Percentiles rank a stretch among this genome's conserved stretches.
phyloP scores from a whole-genome alignment of 352 stramenopile genomes.

The Phytophthora idaei region DNA sequence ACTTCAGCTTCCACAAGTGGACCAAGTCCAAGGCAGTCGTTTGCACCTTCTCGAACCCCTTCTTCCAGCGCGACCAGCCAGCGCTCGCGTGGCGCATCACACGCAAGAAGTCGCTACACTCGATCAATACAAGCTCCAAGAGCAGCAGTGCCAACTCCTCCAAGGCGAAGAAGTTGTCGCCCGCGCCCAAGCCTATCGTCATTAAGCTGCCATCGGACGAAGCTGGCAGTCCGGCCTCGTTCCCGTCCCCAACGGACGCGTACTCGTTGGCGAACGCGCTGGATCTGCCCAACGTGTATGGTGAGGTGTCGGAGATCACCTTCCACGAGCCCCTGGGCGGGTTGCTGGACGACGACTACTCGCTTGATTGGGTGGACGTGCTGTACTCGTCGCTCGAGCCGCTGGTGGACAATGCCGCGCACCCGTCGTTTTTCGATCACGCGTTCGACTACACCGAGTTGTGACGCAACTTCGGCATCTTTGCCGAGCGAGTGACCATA shows the following conservation, averaged over 20 bases:
- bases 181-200: slow-evolving; percentile 25
- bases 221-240: slow-evolving; percentile 8
- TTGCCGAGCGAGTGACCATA: neutral
- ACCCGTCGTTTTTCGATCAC: slow-evolving; percentile 36
- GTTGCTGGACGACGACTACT: slow-evolving; percentile 22
- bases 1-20: slow-evolving; percentile 94
- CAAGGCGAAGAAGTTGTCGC: slow-evolving; percentile 18
- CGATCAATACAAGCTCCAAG: neutral
- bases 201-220: slow-evolving; percentile 43
- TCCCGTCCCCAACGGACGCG: slow-evolving; percentile 51
- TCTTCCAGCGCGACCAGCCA: slow-evolving; percentile 66
- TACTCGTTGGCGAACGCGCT: slow-evolving; percentile 34
- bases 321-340: slow-evolving; percentile 11
- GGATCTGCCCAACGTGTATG: slow-evolving; percentile 29
- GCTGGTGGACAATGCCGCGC: slow-evolving; percentile 20
- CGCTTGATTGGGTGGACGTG: slow-evolving; percentile 58
- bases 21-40: slow-evolving; percentile 82
- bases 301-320: slow-evolving; percentile 33
- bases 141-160: neutral
- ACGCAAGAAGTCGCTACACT: slow-evolving; percentile 38
- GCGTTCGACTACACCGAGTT: slow-evolving; percentile 36
- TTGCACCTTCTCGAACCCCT: slow-evolving; percentile 79
- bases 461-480: slow-evolving; percentile 16
- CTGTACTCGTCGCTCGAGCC: slow-evolving; percentile 56
- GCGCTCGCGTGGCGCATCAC: slow-evolving; percentile 69